Conservation (phyloP, 2,329 filamentous ascomycete genomes). For the Reticulascus tulasneorum region DNA sequence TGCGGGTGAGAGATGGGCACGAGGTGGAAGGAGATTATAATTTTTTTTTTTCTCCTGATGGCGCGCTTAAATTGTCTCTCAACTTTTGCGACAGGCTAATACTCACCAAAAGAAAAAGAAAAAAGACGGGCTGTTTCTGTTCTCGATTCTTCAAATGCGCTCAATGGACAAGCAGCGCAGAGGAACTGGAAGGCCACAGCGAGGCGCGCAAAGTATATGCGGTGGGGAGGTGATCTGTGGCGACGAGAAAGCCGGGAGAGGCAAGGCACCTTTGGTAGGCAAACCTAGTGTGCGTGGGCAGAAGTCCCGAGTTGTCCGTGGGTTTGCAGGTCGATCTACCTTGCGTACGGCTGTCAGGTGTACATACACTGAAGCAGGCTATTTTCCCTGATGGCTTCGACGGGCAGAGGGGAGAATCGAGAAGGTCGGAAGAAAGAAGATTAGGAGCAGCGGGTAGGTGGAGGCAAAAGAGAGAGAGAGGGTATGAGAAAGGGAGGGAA, state of each 20-base stretch:
- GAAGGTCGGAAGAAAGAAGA: slow-evolving; percentile 8
- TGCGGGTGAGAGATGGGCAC: slow-evolving; percentile 14
- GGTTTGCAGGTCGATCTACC: background rate
- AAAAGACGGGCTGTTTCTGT: slow-evolving; percentile 6
- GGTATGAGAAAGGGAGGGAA: background rate
- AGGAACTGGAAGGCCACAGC: background rate
- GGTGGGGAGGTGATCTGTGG: background rate
- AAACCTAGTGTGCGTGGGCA: too few species aligned
- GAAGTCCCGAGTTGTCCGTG: too few species aligned
- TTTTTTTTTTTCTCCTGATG: slow-evolving; percentile 12
- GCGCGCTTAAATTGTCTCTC: slow-evolving; percentile 15
- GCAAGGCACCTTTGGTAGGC: background rate
- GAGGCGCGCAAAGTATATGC: background rate
- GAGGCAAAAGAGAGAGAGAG: slow-evolving; percentile 2
- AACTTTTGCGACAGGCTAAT: slow-evolving; percentile 14
- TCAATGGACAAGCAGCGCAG: background rate
- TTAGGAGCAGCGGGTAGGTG: slow-evolving; percentile 9
- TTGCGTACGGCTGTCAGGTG: slow-evolving; percentile 4
- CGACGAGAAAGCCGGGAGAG: background rate
- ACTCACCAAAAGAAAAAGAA: slow-evolving; percentile 14
- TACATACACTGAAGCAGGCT: background rate
- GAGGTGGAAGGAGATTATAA: slow-evolving; percentile 14
- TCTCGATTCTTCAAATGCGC: slow-evolving; percentile 5
- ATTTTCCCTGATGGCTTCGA: too few species aligned
- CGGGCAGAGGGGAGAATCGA: slow-evolving; percentile 3